These are phyloP conservation scores for Falciphora oryzae DNA, from an alignment of 2,329 filamentous ascomycete species.

Conservation along the genomic window DNA sequence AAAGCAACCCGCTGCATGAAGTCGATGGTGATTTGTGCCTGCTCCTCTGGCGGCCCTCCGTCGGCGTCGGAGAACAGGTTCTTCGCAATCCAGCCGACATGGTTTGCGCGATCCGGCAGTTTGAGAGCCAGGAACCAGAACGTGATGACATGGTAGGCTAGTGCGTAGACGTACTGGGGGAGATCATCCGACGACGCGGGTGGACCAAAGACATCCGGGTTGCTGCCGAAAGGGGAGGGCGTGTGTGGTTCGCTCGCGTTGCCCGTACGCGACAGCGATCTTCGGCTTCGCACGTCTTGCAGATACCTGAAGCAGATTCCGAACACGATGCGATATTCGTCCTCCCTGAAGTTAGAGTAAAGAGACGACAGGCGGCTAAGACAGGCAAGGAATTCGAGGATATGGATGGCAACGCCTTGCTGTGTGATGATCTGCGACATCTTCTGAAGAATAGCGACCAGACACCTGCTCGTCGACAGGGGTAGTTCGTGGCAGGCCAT, in stretches of 20 bases:
- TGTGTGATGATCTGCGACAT: constrained; percentile 97
- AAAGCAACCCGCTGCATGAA: constrained; percentile 88
- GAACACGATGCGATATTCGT: constrained; percentile 91
- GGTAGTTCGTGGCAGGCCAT: constrained; percentile 95
- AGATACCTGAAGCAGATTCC: constrained; percentile 92
- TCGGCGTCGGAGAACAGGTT: constrained; percentile 75
- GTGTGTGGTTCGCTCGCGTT: constrained; percentile 34
- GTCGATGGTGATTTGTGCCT: constrained; percentile 88
- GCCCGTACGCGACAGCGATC: constrained; percentile 23
- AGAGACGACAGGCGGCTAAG: constrained; percentile 79
- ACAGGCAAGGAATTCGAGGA: constrained; percentile 89
- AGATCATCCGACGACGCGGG: constrained; percentile 57
- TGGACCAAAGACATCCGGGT: constrained; percentile 9
- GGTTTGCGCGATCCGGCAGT: constrained; percentile 72
- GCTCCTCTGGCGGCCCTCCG: constrained; percentile 78
- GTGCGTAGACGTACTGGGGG: constrained; percentile 86
- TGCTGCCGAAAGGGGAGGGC: constrained; percentile 16
- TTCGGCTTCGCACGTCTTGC: constrained; percentile 74
- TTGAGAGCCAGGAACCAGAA: constrained; percentile 96
- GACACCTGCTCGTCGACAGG: constrained; percentile 74
- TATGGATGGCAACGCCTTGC: constrained; percentile 84
- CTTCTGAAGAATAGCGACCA: constrained; percentile 81
- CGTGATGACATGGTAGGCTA: constrained; percentile 91
- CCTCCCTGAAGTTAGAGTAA: constrained; percentile 82
- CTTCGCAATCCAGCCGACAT: constrained; percentile 86